A percentile compares a stretch with the other conserved stretches of the same genome.
phyloP scores from a whole-genome alignment of 1,284 basidiomycete species.

The Flammula alnicola region DNA sequence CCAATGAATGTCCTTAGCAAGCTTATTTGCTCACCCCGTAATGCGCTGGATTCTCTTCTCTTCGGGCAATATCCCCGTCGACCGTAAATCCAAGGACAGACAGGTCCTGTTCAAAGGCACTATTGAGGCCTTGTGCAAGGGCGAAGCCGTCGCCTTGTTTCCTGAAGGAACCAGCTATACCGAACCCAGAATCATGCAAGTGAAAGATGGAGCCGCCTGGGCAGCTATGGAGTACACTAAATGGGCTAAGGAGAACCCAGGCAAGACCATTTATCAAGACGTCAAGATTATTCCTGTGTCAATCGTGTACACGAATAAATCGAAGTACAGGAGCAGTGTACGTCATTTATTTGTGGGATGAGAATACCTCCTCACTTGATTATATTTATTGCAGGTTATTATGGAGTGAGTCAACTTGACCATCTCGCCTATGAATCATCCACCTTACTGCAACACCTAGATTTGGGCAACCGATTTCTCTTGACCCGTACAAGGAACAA shows the following conservation, averaged over 20 bases:
- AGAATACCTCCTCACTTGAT: conserved; percentile 1
- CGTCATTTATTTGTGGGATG: conserved; percentile 32
- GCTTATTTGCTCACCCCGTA: conserved; percentile 79
- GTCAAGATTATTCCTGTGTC: conserved; percentile 79
- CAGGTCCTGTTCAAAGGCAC: conserved; percentile 90
- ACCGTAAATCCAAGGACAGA: conserved; percentile 90
- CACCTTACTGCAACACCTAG: no score
- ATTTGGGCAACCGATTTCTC: conserved; percentile 80
- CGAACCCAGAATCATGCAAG: conserved; percentile 88
- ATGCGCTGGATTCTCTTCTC: conserved; percentile 79
- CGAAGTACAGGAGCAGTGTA: conserved; percentile 87
- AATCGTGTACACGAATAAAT: conserved; percentile 94
- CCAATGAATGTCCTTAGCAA: conserved; percentile 43
- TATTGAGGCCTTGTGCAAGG: conserved; percentile 81
- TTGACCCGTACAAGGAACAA: conserved; percentile 77
- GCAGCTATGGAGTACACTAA: conserved; percentile 91
- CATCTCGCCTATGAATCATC: no score
- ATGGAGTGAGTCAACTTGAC: conserved; percentile 76
- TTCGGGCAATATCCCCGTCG: conserved; percentile 95
- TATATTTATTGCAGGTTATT: conserved; percentile 54
- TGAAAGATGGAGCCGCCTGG: conserved; percentile 98
- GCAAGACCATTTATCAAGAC: conserved; percentile 42
- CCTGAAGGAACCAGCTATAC: conserved; percentile 94
- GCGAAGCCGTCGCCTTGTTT: conserved; percentile 88
- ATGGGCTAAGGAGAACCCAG: conserved; percentile 65